Conservation (phyloP, 148 eudicot species). For the Polygonum aviculare region DNA sequence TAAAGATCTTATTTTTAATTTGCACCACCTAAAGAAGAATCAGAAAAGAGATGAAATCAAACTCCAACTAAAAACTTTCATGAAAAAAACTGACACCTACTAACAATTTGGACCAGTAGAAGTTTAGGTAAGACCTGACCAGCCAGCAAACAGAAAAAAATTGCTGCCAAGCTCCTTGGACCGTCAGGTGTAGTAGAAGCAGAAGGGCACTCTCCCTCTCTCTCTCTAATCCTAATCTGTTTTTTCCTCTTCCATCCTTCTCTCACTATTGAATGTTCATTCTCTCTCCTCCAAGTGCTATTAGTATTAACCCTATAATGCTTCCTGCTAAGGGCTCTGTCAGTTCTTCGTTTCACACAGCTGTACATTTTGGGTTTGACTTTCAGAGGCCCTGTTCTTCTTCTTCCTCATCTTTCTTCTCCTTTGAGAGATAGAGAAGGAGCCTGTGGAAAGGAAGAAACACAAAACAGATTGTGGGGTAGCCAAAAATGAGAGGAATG, state of each 20-base stretch:
- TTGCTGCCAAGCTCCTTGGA: background rate
- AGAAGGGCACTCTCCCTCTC: background rate
- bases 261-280: background rate
- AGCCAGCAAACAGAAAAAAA: background rate
- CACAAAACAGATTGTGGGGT: background rate
- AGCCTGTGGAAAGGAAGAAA: background rate
- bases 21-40: background rate
- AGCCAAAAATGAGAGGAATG: constrained; percentile 32
- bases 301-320: constrained; percentile 5
- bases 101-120: constrained; percentile 7
- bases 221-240: background rate
- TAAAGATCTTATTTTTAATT: background rate
- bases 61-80: background rate
- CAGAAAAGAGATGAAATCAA: background rate
- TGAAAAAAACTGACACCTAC: background rate
- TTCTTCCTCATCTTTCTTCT: constrained; percentile 3
- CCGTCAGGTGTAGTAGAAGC: constrained; percentile 13
- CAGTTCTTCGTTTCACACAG: constrained; percentile 16
- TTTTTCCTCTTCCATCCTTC: background rate
- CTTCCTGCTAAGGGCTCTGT: constrained; percentile 12
- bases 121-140: constrained; percentile 16
- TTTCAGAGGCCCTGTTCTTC: constrained; percentile 5
- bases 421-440: constrained; percentile 1
- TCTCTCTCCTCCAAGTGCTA: constrained; percentile 8
- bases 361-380: constrained; percentile 15